Evolutionary conservation across 2,329 filamentous ascomycete genomes (phyloP).

Genomic region (Fragosphaeria purpurea): DNA sequence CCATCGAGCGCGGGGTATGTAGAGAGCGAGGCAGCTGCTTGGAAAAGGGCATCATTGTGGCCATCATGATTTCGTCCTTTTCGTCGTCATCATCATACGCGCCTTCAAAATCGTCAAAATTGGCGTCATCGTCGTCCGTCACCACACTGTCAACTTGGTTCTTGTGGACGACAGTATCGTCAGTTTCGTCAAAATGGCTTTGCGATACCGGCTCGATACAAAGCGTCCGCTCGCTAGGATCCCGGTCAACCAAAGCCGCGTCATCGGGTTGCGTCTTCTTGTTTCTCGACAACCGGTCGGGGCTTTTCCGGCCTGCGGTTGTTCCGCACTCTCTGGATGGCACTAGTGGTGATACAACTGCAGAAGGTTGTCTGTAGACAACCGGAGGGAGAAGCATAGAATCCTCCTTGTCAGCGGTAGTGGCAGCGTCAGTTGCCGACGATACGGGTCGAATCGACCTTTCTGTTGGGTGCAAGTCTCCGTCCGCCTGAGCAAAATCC

Average conservation of each 20-base stretch:
- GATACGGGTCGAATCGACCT: neutral
- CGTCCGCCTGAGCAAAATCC: neutral
- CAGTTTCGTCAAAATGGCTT: conserved; percentile 2
- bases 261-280: no score
- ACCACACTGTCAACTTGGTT: neutral
- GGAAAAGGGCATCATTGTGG: conserved; percentile 6
- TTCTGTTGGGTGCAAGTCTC: neutral
- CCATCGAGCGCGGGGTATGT: neutral
- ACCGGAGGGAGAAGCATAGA: no score
- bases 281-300: no score
- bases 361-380: no score
- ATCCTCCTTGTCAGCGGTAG: neutral
- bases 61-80: conserved; percentile 7
- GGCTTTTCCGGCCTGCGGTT: no score
- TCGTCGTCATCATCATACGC: conserved; percentile 1
- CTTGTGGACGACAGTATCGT: conserved; percentile 5
- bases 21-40: conserved; percentile 2
- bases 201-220: neutral
- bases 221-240: no score
- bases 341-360: no score
- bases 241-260: no score
- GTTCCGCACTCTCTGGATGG: no score
- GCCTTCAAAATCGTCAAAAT: conserved; percentile 6
- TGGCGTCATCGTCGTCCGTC: neutral
- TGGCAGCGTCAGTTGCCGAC: neutral